Evolutionary conservation across 805 yeast genomes (phyloP).

Genomic region (Ogataea thermomethanolica): DNA sequence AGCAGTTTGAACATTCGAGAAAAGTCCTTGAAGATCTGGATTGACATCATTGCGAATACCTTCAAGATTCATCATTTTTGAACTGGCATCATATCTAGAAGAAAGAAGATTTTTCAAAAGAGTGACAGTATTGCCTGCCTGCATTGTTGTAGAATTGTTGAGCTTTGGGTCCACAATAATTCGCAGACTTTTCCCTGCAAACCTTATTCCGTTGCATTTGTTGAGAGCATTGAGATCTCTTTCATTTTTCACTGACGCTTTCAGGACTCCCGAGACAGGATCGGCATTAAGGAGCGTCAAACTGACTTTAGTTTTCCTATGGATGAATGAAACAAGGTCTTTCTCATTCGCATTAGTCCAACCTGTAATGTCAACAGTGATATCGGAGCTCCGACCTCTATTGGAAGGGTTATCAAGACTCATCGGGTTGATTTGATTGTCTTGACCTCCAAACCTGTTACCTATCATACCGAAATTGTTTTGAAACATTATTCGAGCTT

Average conservation of each 20-base stretch:
- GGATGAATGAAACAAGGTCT: conserved; percentile 66
- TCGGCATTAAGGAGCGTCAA: conserved; percentile 53
- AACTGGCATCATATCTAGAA: conserved; percentile 61
- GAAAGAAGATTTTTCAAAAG: conserved; percentile 57
- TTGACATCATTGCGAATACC: conserved; percentile 60
- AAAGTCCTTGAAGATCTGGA: conserved; percentile 59
- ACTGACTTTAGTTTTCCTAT: conserved; percentile 59
- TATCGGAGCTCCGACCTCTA: conserved; percentile 27
- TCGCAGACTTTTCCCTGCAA: conserved; percentile 69
- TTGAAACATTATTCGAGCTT: conserved; percentile 1
- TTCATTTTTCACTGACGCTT: conserved; percentile 53
- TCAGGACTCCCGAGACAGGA: conserved; percentile 45
- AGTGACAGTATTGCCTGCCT: conserved; percentile 48
- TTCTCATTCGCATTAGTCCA: conserved; percentile 79
- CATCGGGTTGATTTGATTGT: conserved; percentile 5
- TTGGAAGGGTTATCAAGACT: not conserved
- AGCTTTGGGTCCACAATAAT: conserved; percentile 39
- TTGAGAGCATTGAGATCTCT: conserved; percentile 57
- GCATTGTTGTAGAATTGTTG: conserved; percentile 20
- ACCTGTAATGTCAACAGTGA: conserved; percentile 61
- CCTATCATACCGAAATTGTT: not conserved
- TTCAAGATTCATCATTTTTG: conserved; percentile 67
- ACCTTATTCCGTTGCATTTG: conserved; percentile 71
- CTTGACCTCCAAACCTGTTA: not conserved
- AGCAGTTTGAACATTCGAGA: conserved; percentile 39